Evolutionary conservation across 75 land plant genomes (phyloP).

Genomic region (Sequoia sempervirens): DNA sequence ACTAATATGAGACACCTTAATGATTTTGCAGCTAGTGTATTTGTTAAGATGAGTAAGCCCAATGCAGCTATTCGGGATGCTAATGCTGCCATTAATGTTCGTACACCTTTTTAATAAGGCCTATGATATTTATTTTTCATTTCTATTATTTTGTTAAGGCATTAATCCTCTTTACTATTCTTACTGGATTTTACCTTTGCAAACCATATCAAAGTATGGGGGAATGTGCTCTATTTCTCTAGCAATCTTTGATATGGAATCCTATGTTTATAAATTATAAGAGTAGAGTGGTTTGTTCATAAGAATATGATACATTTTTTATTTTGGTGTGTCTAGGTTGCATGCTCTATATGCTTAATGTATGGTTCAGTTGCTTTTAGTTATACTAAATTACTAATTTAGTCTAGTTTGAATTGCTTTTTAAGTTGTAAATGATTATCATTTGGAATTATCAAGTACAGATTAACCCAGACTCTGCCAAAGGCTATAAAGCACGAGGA

Average conservation of each 20-base stretch:
- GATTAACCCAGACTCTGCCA: conserved; percentile 98
- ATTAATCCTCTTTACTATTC: background rate
- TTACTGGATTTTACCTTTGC: background rate
- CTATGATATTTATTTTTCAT: background rate
- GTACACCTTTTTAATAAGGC: background rate
- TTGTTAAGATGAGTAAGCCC: conserved; percentile 95
- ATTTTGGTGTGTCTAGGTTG: background rate
- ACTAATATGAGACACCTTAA: background rate
- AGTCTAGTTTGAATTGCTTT: background rate
- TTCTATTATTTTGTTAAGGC: background rate
- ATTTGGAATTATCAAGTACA: conserved; percentile 18
- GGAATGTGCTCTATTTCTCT: background rate
- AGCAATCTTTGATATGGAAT: background rate
- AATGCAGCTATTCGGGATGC: conserved; percentile 99
- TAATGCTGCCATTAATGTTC: conserved; percentile 87
- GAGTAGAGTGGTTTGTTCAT: background rate
- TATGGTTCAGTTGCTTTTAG: background rate
- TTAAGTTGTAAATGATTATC: background rate
- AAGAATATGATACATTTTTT: background rate
- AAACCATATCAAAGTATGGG: background rate
- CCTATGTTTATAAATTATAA: background rate
- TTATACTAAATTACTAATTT: background rate
- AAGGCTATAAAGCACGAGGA: conserved; percentile 88
- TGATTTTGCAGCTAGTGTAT: conserved; percentile 68
- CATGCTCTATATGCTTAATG: background rate